Base-by-base conservation (phyloP, 768 basidiomycete genomes). In the Gyrodon lividus region DNA sequence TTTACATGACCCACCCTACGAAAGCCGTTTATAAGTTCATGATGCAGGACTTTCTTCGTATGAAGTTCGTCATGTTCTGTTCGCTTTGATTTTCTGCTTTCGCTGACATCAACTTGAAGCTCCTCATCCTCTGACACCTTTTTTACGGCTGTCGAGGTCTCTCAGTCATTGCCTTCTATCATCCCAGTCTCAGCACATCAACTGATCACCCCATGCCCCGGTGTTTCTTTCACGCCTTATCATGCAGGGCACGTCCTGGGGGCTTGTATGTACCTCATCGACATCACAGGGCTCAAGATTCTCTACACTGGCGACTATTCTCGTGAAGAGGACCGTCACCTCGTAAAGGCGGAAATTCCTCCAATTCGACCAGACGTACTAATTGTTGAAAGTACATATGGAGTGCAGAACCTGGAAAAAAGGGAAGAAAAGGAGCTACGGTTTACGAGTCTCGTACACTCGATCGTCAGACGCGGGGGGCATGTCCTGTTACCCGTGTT, bases 1-100 rank as follows among this genome's bases (percentile, higher is more conserved):
- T 98, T 8, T 99, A 98, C 73, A 99, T 98, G 96, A 98, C 96
- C 2, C 92, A 94, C 70, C 92, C 96, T 2, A 99, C 96, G 10
- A 99, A 98, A 70, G 95, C 92, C 3, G 81, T 98, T 44, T 94
- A 98, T 74, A 93, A 93, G 56, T 90, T 95, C 67, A 93, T 98
- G 78, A 98, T 98, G 95, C 92, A 95, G 68, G 96, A 98, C 64
- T 95, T 89, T 64, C 86, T 98, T 48, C 83, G 91, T 26, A 92
- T 89, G 80, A 83, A 90, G 94, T 94, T 42, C 44, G 81, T 72
- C 17, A 39, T 6, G 16, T 4, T 14, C 26, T 16, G 12, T 26
- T 41, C 1, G 42, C 14, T 38, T 37, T 2, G 20, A 7, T n/a
- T 23, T 43, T 22, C 10, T 17, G 28, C 47, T 46, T 9, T 52